Evolutionary conservation across 257 asterid genomes (phyloP).

Genomic region (Nicotiana sylvestris): DNA sequence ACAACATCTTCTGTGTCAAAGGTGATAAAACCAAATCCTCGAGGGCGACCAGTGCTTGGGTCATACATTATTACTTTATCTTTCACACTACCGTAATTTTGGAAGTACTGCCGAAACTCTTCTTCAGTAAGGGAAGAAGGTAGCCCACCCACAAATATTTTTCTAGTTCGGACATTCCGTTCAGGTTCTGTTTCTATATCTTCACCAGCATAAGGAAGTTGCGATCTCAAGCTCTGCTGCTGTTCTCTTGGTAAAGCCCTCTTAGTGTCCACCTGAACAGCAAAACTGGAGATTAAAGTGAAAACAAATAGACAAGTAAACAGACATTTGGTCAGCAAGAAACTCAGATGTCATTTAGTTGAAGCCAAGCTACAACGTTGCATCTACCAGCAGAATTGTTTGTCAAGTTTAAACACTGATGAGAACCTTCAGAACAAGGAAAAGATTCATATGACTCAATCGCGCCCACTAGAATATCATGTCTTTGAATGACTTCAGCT

Average conservation of each 20-base stretch:
- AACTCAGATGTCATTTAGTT: background rate
- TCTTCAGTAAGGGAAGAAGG: constrained; percentile 79
- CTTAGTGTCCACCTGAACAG: constrained; percentile 83
- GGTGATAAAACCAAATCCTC: constrained; percentile 87
- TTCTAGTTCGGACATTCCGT: constrained; percentile 61
- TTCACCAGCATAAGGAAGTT: constrained; percentile 48
- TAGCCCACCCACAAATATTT: constrained; percentile 86
- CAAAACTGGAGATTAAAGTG: background rate
- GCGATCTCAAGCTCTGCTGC: constrained; percentile 64
- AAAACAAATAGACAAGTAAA: background rate
- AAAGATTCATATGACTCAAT: background rate
- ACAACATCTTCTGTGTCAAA: constrained; percentile 89
- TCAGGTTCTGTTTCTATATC: constrained; percentile 50
- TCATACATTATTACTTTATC: constrained; percentile 89
- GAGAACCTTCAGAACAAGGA: constrained; percentile 3
- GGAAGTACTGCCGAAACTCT: constrained; percentile 72
- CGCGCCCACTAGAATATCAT: background rate
- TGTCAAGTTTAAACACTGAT: background rate
- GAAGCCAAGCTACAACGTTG: background rate
- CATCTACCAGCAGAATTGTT: background rate
- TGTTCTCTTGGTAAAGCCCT: constrained; percentile 87
- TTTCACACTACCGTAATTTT: constrained; percentile 65
- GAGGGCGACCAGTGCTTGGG: constrained; percentile 87
- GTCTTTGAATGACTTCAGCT: background rate
- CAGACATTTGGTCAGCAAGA: background rate